Evolutionary conservation across 371 early-diverging fungal genomes (phyloP), one percentile per base, ranked within the genome.

Genomic region (Mucor racemosus): DNA sequence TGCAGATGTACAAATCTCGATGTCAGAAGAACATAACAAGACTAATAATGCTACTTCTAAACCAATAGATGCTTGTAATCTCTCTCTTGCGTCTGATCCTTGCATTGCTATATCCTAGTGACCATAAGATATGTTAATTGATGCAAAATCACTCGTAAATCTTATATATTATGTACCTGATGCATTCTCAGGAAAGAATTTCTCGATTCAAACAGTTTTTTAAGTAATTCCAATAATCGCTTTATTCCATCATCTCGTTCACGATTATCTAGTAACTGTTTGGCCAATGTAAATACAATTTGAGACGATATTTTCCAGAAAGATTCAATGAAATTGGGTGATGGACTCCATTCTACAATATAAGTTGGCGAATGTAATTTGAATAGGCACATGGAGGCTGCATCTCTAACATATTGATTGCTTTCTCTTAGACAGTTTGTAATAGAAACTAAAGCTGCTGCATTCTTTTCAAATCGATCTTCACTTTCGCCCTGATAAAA

Each of bases 31-130:
- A 65, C 94, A 94, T 17, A 95, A 70, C 9, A 92, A 71, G 6
- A 94, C 89, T 13, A 94, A 72, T 9, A 95, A 81, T 0, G 91
- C 89, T 21, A 91, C 88, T 69, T 95, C 96, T 40, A 94, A 67
- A 2, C 89, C 88, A 40, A 92, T 88, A 31, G 87, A 84, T 7
- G 93, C 90, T 46, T 88, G 87, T 34, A 90, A 69, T 36, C 91
- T 72, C 58, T 92, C 92, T 8, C 84, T 83, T 4, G 84, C 77
- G 40, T 85, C 84, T 35, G 86, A 75, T 11, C 85, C 90, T 66
- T 83, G 75, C 58, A 75, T 75, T 17, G 86, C 80, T 17, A 78
- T 67, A 3, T 85, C 84, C 73, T 77, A 46, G 39, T 70, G 0
- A 2, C 4, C 8, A 44, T 15, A 6, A 5, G 6, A 3, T 38